Evolutionary conservation across 768 basidiomycete species (phyloP).

Genomic region (Clathrus columnatus): DNA sequence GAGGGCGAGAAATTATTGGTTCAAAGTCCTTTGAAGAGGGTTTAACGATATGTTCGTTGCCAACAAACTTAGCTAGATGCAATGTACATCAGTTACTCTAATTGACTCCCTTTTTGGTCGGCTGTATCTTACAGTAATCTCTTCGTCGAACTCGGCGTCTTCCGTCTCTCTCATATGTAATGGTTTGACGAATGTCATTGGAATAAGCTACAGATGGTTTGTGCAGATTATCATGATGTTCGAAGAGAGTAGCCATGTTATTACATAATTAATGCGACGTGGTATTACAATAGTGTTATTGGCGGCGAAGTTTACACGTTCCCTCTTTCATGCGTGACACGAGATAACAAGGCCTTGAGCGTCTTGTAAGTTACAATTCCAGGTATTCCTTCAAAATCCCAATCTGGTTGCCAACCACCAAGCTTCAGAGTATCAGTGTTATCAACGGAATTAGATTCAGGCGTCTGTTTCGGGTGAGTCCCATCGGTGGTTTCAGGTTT

Average conservation of each 20-base stretch:
- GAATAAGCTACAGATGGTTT: neutral
- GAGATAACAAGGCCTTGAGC: neutral
- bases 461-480: neutral
- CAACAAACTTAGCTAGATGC: conserved; percentile 53
- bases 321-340: neutral
- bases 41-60: conserved; percentile 63
- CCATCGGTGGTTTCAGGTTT: neutral
- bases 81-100: neutral
- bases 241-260: neutral
- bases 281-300: neutral
- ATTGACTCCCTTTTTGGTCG: neutral
- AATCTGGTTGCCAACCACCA: conserved; percentile 7
- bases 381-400: neutral
- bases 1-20: conserved; percentile 33
- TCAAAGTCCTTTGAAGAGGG: conserved; percentile 51
- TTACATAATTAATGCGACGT: neutral
- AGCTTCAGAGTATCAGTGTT: neutral
- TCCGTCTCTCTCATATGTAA: conserved; percentile 58
- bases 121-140: conserved; percentile 55
- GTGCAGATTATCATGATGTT: neutral
- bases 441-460: neutral
- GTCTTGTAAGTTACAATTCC: neutral
- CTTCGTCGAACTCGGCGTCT: conserved; percentile 70
- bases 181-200: conserved; percentile 20
- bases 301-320: no score